Base-by-base conservation (phyloP, 805 yeast species). In the Candida stauntonica region DNA sequence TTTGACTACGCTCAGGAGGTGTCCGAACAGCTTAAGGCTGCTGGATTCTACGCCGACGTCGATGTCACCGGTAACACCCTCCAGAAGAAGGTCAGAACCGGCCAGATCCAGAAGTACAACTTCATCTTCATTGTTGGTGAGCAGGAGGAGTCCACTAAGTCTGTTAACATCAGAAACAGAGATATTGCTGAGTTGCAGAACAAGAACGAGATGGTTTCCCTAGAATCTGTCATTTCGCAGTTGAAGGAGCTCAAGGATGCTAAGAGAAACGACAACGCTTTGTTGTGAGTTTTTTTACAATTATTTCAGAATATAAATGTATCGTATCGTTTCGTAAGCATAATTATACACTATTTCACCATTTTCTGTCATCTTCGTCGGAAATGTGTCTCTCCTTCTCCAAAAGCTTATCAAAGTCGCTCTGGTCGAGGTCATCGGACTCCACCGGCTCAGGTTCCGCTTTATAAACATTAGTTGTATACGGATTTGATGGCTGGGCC, bases 61-160 rank as follows among this genome's bases (percentile, higher is more conserved):
- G 99, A 93, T 62, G 66, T 87, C 43, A 75, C 89, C 35, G 97
- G 96, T 69, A 91, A 93, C 75, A 93, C 99, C 39, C 75, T 93
- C 65, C 96, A 86, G 65, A 93, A 93, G 91, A 93, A 93, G 81
- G 88, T 93, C 45, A 87, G 99, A 77, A 85, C 77, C 54, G 99
- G 97, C 57, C 98, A 93, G 75, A 60, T 91, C 60, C 80, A 82
- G 69, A 88, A 85, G 66, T 93, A 88, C 72, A 93, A 93, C 75
- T 93, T 88, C 68, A 85, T 91, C 59, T 88, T 91, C 66, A 85
- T 88, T 62, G 99, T 93, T 50, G 99, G 99, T 66, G 96, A 86
- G 62, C 88, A 86, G 58, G 99, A 93, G 70, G 76, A 83, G 72
- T 68, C 68, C 47, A 76, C 79, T 52, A 65, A 75, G 47, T 73